Conservation (phyloP, 345 rosid species). For the Hibiscus mutabilis region DNA sequence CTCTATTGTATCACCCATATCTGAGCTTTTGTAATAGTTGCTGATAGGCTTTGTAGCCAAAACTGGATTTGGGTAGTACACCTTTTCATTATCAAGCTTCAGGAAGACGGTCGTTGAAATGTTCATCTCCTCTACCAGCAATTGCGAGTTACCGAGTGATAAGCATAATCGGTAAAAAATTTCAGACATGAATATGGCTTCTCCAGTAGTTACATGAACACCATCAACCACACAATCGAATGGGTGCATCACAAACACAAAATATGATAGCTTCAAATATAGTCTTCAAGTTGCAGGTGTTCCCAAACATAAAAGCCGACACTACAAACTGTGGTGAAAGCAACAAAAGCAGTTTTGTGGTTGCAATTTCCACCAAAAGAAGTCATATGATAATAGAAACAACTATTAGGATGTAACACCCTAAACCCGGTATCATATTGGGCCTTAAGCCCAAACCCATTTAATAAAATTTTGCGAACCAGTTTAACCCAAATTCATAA, state of each 20-base stretch:
- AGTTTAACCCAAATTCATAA: too few species aligned
- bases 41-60: too few species aligned
- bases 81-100: too few species aligned
- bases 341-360: constrained; percentile 52
- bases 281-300: constrained; percentile 78
- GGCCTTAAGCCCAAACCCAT: too few species aligned
- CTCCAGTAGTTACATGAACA: constrained; percentile 35
- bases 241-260: constrained; percentile 92
- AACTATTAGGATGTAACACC: constrained; percentile 36
- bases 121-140: constrained; percentile 92
- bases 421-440: too few species aligned
- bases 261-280: constrained; percentile 70
- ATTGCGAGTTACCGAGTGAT: constrained; percentile 23
- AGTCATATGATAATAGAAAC: constrained; percentile 54
- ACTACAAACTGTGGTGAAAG: constrained; percentile 61
- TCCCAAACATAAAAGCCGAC: constrained; percentile 64
- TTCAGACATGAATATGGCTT: background rate
- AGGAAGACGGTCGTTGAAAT: constrained; percentile 71
- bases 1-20: too few species aligned
- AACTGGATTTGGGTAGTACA: too few species aligned
- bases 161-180: background rate
- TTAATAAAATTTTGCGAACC: too few species aligned
- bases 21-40: too few species aligned
- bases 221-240: constrained; percentile 86
- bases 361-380: constrained; percentile 56